Evolutionary conservation across 2,329 filamentous ascomycete genomes (phyloP).

Genomic region (Dactylellina drechsleri): DNA sequence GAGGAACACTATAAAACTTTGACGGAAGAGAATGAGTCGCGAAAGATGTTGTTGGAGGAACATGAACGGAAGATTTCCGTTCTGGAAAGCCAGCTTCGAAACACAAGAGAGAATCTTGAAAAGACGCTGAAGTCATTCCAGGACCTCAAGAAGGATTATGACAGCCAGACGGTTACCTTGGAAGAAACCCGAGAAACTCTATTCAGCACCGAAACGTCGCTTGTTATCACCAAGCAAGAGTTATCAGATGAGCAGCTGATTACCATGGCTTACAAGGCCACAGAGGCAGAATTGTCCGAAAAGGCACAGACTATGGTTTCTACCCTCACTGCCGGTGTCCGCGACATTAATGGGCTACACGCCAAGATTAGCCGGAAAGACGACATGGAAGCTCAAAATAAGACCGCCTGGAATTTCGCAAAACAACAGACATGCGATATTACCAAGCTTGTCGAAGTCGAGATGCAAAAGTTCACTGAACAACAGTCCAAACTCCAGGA

Average conservation of each 20-base stretch:
- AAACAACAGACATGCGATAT: constrained; percentile 79
- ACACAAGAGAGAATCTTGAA: constrained; percentile 93
- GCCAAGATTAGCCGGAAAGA: constrained; percentile 88
- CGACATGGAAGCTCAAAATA: constrained; percentile 82
- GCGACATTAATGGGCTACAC: constrained; percentile 81
- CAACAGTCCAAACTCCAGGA: constrained; percentile 78
- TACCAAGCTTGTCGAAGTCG: constrained; percentile 78
- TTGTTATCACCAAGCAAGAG: constrained; percentile 78
- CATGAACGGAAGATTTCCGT: constrained; percentile 91
- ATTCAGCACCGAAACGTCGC: constrained; percentile 76
- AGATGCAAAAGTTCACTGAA: constrained; percentile 72
- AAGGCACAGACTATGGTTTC: constrained; percentile 80
- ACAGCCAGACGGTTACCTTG: constrained; percentile 75
- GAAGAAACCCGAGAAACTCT: constrained; percentile 74
- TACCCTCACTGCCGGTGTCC: constrained; percentile 79
- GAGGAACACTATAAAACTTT: constrained; percentile 91
- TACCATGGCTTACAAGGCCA: constrained; percentile 84
- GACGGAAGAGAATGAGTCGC: constrained; percentile 88
- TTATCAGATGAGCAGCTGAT: constrained; percentile 82
- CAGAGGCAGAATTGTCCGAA: constrained; percentile 78
- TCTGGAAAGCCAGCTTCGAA: constrained; percentile 86
- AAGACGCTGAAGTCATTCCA: constrained; percentile 86
- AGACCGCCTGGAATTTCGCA: constrained; percentile 79
- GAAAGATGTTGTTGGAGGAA: constrained; percentile 89
- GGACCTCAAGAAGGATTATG: constrained; percentile 87